Evolutionary conservation across 2,329 filamentous ascomycete species (phyloP).

Genomic region (Hypoxylon sp.): DNA sequence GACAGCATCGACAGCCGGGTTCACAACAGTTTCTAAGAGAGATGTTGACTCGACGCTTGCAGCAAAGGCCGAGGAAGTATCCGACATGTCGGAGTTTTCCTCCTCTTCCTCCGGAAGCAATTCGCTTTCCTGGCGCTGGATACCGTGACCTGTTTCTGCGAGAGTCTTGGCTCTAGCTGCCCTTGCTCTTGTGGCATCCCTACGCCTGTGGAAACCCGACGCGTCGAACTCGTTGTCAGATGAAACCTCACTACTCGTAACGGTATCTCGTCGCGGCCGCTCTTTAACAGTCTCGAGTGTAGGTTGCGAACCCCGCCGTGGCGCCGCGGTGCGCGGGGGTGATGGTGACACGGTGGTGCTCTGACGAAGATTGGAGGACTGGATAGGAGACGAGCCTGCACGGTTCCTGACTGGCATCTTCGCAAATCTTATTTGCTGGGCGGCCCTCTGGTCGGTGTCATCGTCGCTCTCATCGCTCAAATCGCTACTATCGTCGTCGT

Average conservation of each 20-base stretch:
- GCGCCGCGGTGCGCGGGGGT: conserved; percentile 60
- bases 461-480: conserved; percentile 87
- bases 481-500: conserved; percentile 88
- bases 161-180: conserved; percentile 64
- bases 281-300: conserved; percentile 77
- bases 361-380: conserved; percentile 72
- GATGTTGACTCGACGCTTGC: conserved; percentile 78
- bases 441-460: conserved; percentile 76
- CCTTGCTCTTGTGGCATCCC: conserved; percentile 69
- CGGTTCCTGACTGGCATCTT: conserved; percentile 92
- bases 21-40: conserved; percentile 73
- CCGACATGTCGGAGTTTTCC: conserved; percentile 70
- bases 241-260: conserved; percentile 85
- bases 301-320: conserved; percentile 76
- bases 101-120: conserved; percentile 69
- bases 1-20: conserved; percentile 66
- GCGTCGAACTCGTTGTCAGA: conserved; percentile 84
- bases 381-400: conserved; percentile 88
- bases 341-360: conserved; percentile 61
- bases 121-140: conserved; percentile 61
- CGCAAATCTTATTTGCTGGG: conserved; percentile 92
- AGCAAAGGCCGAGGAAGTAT: conserved; percentile 73
- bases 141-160: conserved; percentile 59
- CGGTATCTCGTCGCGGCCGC: conserved; percentile 77
- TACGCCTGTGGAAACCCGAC: conserved; percentile 71